Conservation (phyloP, 768 basidiomycete genomes). For the Neoboletus magnificus region DNA sequence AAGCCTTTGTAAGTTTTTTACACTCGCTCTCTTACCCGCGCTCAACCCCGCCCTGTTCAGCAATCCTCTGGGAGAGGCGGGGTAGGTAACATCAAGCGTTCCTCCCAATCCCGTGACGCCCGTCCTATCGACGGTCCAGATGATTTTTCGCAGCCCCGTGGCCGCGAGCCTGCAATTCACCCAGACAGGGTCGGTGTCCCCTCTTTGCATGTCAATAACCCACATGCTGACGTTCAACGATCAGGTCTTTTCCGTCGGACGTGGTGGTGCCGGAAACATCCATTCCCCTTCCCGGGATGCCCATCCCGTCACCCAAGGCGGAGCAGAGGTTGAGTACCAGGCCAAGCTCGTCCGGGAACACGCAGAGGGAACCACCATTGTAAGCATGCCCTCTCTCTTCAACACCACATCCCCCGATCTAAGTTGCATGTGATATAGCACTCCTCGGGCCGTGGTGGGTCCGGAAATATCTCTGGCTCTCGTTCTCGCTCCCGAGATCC, state of each 20-base stretch:
- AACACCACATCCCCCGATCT: background rate
- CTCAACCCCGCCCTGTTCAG: constrained; percentile 23
- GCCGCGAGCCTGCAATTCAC: constrained; percentile 51
- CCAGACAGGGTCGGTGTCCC: constrained; percentile 34
- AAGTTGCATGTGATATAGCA: constrained; percentile 32
- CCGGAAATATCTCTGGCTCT: constrained; percentile 55
- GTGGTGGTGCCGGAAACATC: constrained; percentile 85
- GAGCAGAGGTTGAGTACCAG: constrained; percentile 22
- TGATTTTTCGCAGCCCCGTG: constrained; percentile 48
- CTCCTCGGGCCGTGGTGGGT: constrained; percentile 64
- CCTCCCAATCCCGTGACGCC: constrained; percentile 44
- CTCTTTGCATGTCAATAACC: background rate
- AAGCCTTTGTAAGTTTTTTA: constrained; percentile 46
- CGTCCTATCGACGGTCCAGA: constrained; percentile 47
- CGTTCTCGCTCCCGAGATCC: constrained; percentile 50
- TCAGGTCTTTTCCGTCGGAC: constrained; percentile 53
- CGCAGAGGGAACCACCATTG: constrained; percentile 32
- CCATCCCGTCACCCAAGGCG: constrained; percentile 27
- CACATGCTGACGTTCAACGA: background rate
- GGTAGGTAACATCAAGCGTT: constrained; percentile 57
- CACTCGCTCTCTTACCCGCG: background rate
- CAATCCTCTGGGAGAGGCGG: constrained; percentile 68
- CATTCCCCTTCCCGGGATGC: constrained; percentile 68
- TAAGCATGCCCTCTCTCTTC: constrained; percentile 24
- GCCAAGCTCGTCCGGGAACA: constrained; percentile 23